Percentiles rank a stretch among this genome's conserved stretches.
These are phyloP conservation scores for Auriscalpium vulgare DNA, from an alignment of 768 basidiomycete species.

Conservation along the genomic window DNA sequence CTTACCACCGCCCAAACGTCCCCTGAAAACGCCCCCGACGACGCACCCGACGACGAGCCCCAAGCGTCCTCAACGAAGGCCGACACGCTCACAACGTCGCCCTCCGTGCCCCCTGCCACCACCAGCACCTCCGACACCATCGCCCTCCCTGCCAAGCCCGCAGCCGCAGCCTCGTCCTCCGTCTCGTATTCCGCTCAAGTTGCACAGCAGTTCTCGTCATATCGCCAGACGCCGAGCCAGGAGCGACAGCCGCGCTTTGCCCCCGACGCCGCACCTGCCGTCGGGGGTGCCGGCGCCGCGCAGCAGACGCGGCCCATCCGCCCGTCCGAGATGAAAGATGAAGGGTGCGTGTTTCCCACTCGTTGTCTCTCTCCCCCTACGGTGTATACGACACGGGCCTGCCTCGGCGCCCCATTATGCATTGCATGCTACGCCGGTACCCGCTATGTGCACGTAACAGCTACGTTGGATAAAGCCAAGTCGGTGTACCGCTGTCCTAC, in stretches of 20 bases:
- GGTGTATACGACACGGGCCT: conserved; percentile 5
- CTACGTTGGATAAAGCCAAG: conserved; percentile 9
- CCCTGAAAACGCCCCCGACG: background rate
- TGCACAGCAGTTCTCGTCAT: conserved; percentile 56
- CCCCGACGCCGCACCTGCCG: background rate
- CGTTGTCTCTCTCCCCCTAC: background rate
- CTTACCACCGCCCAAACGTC: background rate
- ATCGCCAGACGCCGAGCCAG: conserved; percentile 59
- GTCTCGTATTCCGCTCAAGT: conserved; percentile 58
- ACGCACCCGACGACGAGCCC: conserved; percentile 3
- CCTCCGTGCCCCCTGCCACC: conserved; percentile 3
- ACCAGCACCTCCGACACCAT: background rate
- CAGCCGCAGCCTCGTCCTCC: conserved; percentile 10
- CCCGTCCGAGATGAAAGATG: conserved; percentile 92
- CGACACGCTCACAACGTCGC: background rate
- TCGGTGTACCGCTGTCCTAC: conserved; percentile 4
- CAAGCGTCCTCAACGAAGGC: background rate
- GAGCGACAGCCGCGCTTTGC: conserved; percentile 43
- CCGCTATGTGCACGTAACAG: conserved; percentile 14
- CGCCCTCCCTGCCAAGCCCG: conserved; percentile 11
- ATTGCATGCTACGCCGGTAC: background rate
- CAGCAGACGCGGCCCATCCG: conserved; percentile 46
- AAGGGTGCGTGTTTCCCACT: conserved; percentile 72
- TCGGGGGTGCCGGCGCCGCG: background rate
- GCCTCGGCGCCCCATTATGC: conserved; percentile 7